Evolutionary conservation across 1,139 yeast species (phyloP).

Genomic region (Kazachstania sp.): DNA sequence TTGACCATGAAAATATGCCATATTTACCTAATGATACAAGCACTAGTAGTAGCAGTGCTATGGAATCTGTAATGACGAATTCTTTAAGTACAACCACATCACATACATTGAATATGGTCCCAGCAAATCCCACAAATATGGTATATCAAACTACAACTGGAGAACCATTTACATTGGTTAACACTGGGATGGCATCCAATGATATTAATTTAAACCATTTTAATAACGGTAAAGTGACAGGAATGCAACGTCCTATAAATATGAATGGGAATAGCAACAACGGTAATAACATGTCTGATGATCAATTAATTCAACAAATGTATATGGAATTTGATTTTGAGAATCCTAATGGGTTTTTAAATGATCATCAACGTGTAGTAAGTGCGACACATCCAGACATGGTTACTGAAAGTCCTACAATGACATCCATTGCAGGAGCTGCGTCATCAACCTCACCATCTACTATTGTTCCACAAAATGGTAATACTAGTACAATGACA

Average conservation of each 20-base stretch:
- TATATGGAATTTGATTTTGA: slow-evolving; percentile 24
- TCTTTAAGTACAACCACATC: slow-evolving; percentile 17
- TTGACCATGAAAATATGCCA: slow-evolving; percentile 5
- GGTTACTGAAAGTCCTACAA: slow-evolving; percentile 5
- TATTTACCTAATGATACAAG: slow-evolving; percentile 16
- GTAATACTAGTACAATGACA: neutral
- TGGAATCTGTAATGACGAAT: slow-evolving; percentile 21
- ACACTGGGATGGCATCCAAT: slow-evolving; percentile 10
- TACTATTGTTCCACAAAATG: slow-evolving; percentile 5
- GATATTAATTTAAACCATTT: slow-evolving; percentile 8
- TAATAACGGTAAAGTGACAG: neutral
- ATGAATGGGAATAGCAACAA: neutral
- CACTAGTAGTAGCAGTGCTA: slow-evolving; percentile 20
- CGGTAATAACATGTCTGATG: slow-evolving; percentile 6
- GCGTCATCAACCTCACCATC: slow-evolving; percentile 7
- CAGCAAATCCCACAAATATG: neutral
- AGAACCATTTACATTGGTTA: slow-evolving; percentile 7
- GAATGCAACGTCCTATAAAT: neutral
- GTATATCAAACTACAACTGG: slow-evolving; percentile 9
- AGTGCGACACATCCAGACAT: neutral
- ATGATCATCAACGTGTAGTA: slow-evolving; percentile 8
- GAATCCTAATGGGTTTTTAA: slow-evolving; percentile 14
- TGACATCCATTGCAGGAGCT: slow-evolving; percentile 6
- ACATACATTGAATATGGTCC: slow-evolving; percentile 1
- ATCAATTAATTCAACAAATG: slow-evolving; percentile 12